phyloP scores from a whole-genome alignment of 1,284 basidiomycete genomes.

The Rhodotorula sp. region DNA sequence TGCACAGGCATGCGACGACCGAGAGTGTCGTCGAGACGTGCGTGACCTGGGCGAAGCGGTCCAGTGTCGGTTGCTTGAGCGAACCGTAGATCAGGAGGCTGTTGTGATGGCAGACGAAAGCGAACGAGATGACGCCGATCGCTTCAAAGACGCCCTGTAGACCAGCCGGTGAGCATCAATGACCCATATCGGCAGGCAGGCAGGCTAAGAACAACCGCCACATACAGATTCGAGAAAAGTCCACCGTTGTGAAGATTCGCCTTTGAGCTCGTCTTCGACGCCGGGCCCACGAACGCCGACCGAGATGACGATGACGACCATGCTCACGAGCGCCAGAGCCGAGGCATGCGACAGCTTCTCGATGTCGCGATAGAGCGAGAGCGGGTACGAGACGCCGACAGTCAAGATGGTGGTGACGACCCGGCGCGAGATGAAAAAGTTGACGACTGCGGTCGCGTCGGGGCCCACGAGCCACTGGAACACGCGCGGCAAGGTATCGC shows the following conservation, averaged over 20 bases:
- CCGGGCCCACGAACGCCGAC: conserved; percentile 83
- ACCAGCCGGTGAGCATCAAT: background rate
- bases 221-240: conserved; percentile 61
- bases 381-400: conserved; percentile 82
- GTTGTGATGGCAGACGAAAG: conserved; percentile 39
- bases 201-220: no score
- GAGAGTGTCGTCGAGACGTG: conserved; percentile 84
- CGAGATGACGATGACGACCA: conserved; percentile 87
- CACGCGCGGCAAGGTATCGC: conserved; percentile 95
- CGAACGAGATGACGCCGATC: conserved; percentile 78
- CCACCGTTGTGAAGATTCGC: conserved; percentile 59
- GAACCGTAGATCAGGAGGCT: conserved; percentile 85
- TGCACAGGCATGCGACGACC: conserved; percentile 72
- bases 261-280: conserved; percentile 74
- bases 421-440: conserved; percentile 76
- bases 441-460: conserved; percentile 69
- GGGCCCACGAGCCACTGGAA: conserved; percentile 80
- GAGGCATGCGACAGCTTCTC: conserved; percentile 93
- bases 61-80: conserved; percentile 85
- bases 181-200: no score
- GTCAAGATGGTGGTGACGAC: conserved; percentile 77
- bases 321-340: conserved; percentile 67
- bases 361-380: conserved; percentile 94
- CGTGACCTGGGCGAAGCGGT: conserved; percentile 89
- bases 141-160: conserved; percentile 68